A percentile compares a stretch with the other conserved stretches of the same genome.
These are phyloP conservation scores for Nematodospora valgi DNA, from an alignment of 805 yeast genomes.

Conservation along the genomic window DNA sequence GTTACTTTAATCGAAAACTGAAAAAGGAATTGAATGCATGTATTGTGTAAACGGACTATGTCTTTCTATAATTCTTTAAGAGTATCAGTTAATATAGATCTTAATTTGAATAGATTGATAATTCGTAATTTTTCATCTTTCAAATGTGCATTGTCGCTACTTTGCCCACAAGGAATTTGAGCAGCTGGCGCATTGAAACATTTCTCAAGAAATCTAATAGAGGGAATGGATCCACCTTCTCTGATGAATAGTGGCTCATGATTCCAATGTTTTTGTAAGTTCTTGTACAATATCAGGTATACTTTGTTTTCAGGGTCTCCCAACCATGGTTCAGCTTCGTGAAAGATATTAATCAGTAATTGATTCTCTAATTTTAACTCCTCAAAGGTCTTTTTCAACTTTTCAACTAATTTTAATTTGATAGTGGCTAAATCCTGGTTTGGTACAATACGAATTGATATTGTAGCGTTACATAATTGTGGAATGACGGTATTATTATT, in stretches of 20 bases:
- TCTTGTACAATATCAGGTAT: conserved; percentile 61
- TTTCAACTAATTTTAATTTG: conserved; percentile 46
- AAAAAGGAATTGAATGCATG: conserved; percentile 6
- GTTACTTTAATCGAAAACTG: conserved; percentile 7
- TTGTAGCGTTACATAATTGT: conserved; percentile 65
- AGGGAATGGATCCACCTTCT: conserved; percentile 97
- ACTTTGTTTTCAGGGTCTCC: conserved; percentile 80
- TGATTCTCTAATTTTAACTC: conserved; percentile 58
- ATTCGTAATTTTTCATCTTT: conserved; percentile 82
- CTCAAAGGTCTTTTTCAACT: conserved; percentile 45
- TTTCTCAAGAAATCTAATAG: conserved; percentile 80
- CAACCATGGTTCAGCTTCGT: conserved; percentile 95
- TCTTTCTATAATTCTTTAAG: conserved; percentile 32
- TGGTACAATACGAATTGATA: conserved; percentile 87
- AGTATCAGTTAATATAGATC: conserved; percentile 57
- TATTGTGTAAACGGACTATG: conserved; percentile 3
- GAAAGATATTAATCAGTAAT: conserved; percentile 57
- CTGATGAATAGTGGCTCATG: conserved; percentile 81
- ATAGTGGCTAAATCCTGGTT: conserved; percentile 68
- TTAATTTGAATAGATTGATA: conserved; percentile 70
- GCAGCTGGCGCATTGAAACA: conserved; percentile 84
- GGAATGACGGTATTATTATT: conserved; percentile 89
- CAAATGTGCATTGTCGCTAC: conserved; percentile 91
- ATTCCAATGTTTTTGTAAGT: conserved; percentile 70
- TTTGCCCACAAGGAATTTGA: conserved; percentile 95